Evolutionary conservation across 1,284 basidiomycete genomes (phyloP).

Genomic region (Baeospora myosura): DNA sequence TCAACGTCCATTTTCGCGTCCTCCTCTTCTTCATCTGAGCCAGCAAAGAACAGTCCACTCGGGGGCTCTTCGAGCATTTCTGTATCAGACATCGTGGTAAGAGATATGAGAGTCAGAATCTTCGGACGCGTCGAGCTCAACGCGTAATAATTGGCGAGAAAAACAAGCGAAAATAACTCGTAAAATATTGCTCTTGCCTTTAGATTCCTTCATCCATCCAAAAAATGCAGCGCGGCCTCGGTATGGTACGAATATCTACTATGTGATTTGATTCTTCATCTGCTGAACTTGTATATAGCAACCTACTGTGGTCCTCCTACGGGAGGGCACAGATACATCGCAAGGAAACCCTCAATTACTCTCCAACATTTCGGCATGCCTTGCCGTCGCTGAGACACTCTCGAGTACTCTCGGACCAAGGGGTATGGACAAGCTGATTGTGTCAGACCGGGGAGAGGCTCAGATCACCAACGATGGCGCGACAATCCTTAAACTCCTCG

Average conservation of each 20-base stretch:
- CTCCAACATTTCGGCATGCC: slow-evolving; percentile 94
- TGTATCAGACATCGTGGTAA: slow-evolving; percentile 21
- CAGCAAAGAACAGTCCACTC: slow-evolving; percentile 37
- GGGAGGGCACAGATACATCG: slow-evolving; percentile 94
- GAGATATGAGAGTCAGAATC: slow-evolving; percentile 8
- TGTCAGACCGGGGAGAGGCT: slow-evolving; percentile 86
- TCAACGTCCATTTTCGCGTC: slow-evolving; percentile 18
- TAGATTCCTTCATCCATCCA: slow-evolving; percentile 10
- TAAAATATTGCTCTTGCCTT: slow-evolving; percentile 14
- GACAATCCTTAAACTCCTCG: slow-evolving; percentile 93
- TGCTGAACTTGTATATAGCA: slow-evolving; percentile 47
- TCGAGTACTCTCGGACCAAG: slow-evolving; percentile 95
- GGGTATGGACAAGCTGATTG: slow-evolving; percentile 98
- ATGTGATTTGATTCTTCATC: slow-evolving; percentile 3
- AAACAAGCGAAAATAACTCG: slow-evolving; percentile 4
- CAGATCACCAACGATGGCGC: slow-evolving; percentile 99
- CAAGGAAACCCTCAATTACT: slow-evolving; percentile 92
- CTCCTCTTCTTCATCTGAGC: slow-evolving; percentile 38
- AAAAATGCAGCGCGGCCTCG: slow-evolving; percentile 70
- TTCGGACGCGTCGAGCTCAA: not conserved
- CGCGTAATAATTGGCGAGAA: slow-evolving; percentile 16
- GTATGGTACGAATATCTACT: slow-evolving; percentile 43
- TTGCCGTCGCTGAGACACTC: slow-evolving; percentile 84
- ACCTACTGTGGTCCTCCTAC: slow-evolving; percentile 90
- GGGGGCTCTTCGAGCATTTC: slow-evolving; percentile 24